Evolutionary conservation across 768 basidiomycete species (phyloP).

Genomic region (Russula sp.): DNA sequence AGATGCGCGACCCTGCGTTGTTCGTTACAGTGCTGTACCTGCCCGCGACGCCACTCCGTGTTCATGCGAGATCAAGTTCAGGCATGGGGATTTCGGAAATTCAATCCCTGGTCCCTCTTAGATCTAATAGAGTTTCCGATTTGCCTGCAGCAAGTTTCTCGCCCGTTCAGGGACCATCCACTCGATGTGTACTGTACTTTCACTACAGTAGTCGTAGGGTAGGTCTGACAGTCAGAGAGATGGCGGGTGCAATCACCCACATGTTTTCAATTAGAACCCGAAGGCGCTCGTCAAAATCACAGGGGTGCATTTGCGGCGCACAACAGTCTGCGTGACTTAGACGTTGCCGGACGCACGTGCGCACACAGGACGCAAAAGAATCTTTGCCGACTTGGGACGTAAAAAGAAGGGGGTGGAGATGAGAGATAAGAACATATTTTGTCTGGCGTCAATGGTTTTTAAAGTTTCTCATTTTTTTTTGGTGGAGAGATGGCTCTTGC

Average conservation of each 20-base stretch:
- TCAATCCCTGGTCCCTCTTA: not conserved
- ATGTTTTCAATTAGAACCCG: not conserved
- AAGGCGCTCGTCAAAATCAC: not conserved
- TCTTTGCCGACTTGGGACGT: not conserved
- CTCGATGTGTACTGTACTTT: not conserved
- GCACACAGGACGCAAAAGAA: too few relatives aligned
- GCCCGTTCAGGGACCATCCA: not conserved
- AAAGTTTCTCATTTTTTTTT: not conserved
- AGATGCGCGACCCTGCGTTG: constrained; percentile 2
- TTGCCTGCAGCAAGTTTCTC: not conserved
- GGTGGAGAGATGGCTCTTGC: too few relatives aligned
- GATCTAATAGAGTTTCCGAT: not conserved
- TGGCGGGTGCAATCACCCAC: not conserved
- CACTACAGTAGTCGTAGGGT: not conserved
- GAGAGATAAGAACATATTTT: too few relatives aligned
- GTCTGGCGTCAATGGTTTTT: not conserved
- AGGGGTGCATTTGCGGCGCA: constrained; percentile 1
- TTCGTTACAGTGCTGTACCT: not conserved
- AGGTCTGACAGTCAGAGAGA: too few relatives aligned
- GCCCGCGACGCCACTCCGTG: constrained; percentile 1
- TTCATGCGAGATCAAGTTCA: not conserved
- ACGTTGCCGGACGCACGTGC: not conserved
- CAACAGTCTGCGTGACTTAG: not conserved
- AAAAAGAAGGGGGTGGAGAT: constrained; percentile 1
- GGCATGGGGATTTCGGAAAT: not conserved